A percentile compares a stretch with the other conserved stretches of the same genome.
Evolutionary conservation across 2,329 filamentous ascomycete species (phyloP).

Genomic region (Amylocarpus encephaloides): DNA sequence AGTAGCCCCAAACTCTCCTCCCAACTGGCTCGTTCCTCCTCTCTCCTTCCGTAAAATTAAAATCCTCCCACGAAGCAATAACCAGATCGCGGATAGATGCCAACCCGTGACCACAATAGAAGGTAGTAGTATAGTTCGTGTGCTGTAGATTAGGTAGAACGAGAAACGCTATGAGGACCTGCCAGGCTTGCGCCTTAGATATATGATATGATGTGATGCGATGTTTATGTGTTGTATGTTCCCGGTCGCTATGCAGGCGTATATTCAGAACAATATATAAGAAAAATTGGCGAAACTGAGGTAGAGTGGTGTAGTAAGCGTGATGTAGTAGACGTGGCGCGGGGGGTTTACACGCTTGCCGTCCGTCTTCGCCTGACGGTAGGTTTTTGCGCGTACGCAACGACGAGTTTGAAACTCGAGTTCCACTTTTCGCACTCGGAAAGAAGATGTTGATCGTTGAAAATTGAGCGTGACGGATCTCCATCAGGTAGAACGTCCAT

Average conservation of each 20-base stretch:
- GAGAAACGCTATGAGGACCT: neutral
- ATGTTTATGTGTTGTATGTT: no score
- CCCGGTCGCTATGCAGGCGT: conserved; percentile 11
- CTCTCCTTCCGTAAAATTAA: no score
- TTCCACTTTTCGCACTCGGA: conserved; percentile 80
- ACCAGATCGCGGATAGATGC: conserved; percentile 6
- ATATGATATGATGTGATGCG: neutral
- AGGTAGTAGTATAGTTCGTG: no score
- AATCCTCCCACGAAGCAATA: conserved; percentile 1
- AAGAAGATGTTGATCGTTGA: conserved; percentile 68
- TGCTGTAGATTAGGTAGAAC: neutral
- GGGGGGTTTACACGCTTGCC: conserved; percentile 20
- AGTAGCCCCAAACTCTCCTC: neutral
- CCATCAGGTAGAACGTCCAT: conserved; percentile 47
- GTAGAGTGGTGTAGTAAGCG: neutral
- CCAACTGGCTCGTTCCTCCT: neutral
- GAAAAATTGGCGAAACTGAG: neutral
- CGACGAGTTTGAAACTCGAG: conserved; percentile 83
- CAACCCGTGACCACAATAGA: conserved; percentile 5
- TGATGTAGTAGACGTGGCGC: no score
- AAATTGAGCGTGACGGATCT: conserved; percentile 57
- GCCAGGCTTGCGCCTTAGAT: conserved; percentile 12
- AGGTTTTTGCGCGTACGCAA: conserved; percentile 61
- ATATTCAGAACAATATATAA: conserved; percentile 1
- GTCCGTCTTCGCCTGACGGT: conserved; percentile 22